Conservation (phyloP, 2,329 filamentous ascomycete genomes). For the Phialophora chinensis region DNA sequence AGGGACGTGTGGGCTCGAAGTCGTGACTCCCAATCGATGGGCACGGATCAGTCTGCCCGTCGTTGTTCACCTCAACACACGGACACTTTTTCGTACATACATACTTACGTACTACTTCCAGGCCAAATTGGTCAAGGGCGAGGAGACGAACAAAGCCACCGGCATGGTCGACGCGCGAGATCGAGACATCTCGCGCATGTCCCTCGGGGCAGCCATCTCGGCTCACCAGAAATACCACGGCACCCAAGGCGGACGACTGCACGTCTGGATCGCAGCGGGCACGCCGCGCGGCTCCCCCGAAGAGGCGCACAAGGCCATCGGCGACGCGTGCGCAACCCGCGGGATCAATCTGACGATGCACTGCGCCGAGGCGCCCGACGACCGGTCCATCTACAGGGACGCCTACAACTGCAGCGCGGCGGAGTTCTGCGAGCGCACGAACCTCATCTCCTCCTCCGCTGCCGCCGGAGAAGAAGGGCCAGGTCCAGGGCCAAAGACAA, state of each 20-base stretch:
- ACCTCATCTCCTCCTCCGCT: slow-evolving; percentile 41
- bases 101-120: slow-evolving; percentile 8
- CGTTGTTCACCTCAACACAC: too few species aligned
- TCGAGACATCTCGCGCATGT: slow-evolving; percentile 42
- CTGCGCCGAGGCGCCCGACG: slow-evolving; percentile 50
- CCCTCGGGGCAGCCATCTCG: slow-evolving; percentile 39
- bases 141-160: slow-evolving; percentile 22
- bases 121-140: slow-evolving; percentile 34
- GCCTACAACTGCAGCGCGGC: slow-evolving; percentile 47
- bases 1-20: not conserved
- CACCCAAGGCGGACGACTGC: slow-evolving; percentile 50
- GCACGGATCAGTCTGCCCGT: too few species aligned
- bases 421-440: slow-evolving; percentile 49
- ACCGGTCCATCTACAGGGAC: slow-evolving; percentile 40
- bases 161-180: slow-evolving; percentile 41
- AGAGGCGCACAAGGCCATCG: slow-evolving; percentile 50
- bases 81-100: too few species aligned
- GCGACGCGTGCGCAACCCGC: slow-evolving; percentile 48
- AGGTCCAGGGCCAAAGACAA: too few species aligned
- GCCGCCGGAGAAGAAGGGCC: too few species aligned
- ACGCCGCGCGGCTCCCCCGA: slow-evolving; percentile 55
- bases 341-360: slow-evolving; percentile 56
- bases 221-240: slow-evolving; percentile 38
- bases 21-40: too few species aligned
- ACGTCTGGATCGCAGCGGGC: slow-evolving; percentile 57